These are phyloP conservation scores for Stropharia rugosoannulata DNA, from an alignment of 768 basidiomycete species.

Conservation along the genomic window DNA sequence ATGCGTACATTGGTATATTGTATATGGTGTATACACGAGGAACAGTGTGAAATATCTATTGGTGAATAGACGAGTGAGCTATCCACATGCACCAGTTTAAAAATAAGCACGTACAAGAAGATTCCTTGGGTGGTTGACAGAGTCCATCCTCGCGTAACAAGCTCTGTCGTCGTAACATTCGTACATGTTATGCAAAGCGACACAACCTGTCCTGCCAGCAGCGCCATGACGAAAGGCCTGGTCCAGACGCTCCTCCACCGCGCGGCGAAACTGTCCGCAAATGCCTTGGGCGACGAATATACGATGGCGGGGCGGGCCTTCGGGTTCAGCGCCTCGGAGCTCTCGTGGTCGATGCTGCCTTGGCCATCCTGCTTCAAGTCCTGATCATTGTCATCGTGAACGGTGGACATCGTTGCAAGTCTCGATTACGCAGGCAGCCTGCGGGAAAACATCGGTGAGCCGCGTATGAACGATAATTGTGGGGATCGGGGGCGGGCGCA, in stretches of 20 bases:
- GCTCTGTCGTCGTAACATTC: constrained; percentile 82
- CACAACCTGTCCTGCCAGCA: constrained; percentile 79
- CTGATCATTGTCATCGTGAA: neutral
- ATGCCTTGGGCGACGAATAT: constrained; percentile 58
- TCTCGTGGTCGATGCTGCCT: neutral
- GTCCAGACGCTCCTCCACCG: constrained; percentile 83
- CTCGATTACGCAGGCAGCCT: neutral
- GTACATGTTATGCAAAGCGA: constrained; percentile 90
- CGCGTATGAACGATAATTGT: neutral
- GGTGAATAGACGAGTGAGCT: neutral
- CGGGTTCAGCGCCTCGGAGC: neutral
- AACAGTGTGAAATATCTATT: constrained; percentile 78
- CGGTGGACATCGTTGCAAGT: neutral
- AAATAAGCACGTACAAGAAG: constrained; percentile 60
- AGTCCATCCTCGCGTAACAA: constrained; percentile 66
- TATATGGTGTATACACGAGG: constrained; percentile 81
- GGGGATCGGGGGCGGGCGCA: neutral
- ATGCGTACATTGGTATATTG: constrained; percentile 77
- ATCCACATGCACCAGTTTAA: neutral
- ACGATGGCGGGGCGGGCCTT: constrained; percentile 58
- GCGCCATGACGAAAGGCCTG: constrained; percentile 61
- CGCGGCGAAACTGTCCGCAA: constrained; percentile 48
- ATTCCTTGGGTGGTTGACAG: constrained; percentile 81
- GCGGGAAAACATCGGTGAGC: neutral
- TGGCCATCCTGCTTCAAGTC: neutral